Evolutionary conservation across 208 protist species (phyloP).

Genomic region (Trypanosomatidae sp.): DNA sequence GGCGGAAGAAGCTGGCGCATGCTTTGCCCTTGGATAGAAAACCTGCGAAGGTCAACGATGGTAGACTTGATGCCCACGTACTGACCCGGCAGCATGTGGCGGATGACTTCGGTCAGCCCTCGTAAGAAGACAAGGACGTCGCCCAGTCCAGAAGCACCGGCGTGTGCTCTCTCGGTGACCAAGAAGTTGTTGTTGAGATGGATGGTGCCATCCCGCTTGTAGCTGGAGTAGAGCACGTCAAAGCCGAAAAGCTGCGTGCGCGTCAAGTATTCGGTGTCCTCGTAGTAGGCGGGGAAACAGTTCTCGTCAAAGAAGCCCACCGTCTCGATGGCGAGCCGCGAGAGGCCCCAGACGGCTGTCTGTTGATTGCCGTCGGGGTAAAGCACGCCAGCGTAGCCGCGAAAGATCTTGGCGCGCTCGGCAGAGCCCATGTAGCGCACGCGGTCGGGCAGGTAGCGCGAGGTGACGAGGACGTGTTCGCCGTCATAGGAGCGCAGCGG

Average conservation of each 20-base stretch:
- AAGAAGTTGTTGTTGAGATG: neutral
- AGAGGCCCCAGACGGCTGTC: constrained; percentile 16
- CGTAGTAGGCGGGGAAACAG: constrained; percentile 39
- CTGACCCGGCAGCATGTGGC: neutral
- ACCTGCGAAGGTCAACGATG: too few species aligned
- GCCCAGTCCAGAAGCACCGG: neutral
- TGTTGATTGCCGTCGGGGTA: constrained; percentile 15
- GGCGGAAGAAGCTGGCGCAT: neutral
- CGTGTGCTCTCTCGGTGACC: neutral
- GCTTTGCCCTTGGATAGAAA: neutral
- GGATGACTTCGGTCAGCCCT: neutral
- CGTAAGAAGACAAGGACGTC: neutral
- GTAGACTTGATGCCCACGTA: neutral
- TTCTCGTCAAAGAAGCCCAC: constrained; percentile 54
- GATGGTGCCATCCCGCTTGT: too few species aligned
- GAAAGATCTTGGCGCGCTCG: neutral
- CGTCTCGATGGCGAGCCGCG: constrained; percentile 28
- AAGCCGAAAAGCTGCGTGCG: constrained; percentile 27
- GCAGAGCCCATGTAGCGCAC: constrained; percentile 26
- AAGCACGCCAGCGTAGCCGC: neutral
- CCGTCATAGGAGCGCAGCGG: constrained; percentile 29
- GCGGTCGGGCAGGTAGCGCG: constrained; percentile 35
- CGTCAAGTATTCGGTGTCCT: constrained; percentile 29
- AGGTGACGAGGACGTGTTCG: constrained; percentile 25
- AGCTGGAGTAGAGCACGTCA: too few species aligned